Conservation (phyloP, 169 alveolate species). For the Plasmodium gaboni region DNA sequence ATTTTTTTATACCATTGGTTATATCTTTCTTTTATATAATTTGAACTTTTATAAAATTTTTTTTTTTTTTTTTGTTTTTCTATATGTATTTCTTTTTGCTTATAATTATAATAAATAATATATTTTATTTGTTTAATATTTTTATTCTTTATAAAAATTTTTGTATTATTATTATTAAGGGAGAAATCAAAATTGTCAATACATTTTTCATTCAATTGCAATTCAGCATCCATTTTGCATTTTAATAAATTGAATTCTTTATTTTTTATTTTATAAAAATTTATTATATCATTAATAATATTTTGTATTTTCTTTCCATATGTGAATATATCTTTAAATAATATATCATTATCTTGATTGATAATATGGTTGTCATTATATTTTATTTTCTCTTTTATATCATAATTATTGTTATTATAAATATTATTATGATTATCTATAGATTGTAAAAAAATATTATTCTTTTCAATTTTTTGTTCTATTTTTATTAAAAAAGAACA, state of each 20-base stretch:
- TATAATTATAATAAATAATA: neutral
- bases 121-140: neutral
- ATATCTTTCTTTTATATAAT: neutral
- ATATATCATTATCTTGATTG: conserved; percentile 4
- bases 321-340: conserved; percentile 14
- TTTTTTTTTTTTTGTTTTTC: neutral
- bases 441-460: too few species aligned
- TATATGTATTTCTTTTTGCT: too few species aligned
- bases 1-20: neutral
- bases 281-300: conserved; percentile 25
- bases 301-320: conserved; percentile 16
- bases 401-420: neutral
- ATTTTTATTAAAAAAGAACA: neutral
- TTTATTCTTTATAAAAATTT: conserved; percentile 4
- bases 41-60: neutral
- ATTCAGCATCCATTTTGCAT: conserved; percentile 75
- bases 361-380: neutral
- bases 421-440: too few species aligned
- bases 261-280: conserved; percentile 22
- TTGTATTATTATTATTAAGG: neutral
- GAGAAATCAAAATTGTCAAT: neutral
- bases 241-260: conserved; percentile 23
- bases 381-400: neutral
- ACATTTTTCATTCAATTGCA: conserved; percentile 34
- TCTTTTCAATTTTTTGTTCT: too few species aligned